Conservation (phyloP, 2,329 filamentous ascomycete species). For the Cytospora piceae region DNA sequence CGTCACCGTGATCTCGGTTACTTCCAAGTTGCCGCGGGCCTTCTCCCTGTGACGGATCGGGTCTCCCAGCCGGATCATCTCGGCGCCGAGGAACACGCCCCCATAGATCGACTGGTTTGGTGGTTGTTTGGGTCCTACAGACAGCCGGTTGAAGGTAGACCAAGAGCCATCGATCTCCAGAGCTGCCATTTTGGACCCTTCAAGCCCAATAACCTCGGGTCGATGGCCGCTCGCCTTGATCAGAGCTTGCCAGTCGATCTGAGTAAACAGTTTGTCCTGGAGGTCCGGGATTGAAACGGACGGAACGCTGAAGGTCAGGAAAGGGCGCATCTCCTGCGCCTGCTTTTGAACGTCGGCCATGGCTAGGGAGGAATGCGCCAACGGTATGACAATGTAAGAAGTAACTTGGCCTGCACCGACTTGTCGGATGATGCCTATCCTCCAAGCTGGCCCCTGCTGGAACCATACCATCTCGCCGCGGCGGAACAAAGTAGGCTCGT, state of each 20-base stretch:
- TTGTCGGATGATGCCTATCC: constrained; percentile 40
- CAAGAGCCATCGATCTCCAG: constrained; percentile 42
- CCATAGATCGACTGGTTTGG: constrained; percentile 34
- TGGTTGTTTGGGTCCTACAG: constrained; percentile 30
- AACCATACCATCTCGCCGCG: constrained; percentile 44
- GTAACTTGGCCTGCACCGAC: constrained; percentile 26
- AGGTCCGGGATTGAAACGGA: constrained; percentile 34
- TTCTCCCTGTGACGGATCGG: constrained; percentile 39
- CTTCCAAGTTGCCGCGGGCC: constrained; percentile 29
- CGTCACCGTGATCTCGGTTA: constrained; percentile 35
- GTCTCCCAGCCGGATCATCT: constrained; percentile 41
- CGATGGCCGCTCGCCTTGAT: constrained; percentile 25
- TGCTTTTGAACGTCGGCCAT: constrained; percentile 34
- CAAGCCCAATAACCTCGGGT: constrained; percentile 39
- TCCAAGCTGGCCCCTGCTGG: constrained; percentile 40
- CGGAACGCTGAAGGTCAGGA: constrained; percentile 44
- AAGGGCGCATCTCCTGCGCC: constrained; percentile 41
- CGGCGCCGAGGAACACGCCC: constrained; percentile 43
- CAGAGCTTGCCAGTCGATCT: constrained; percentile 38
- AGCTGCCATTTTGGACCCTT: constrained; percentile 44
- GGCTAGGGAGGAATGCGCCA: constrained; percentile 37
- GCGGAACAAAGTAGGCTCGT: constrained; percentile 36
- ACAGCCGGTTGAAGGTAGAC: constrained; percentile 39
- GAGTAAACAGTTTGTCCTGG: constrained; percentile 35
- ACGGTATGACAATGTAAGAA: constrained; percentile 38